Evolutionary conservation across 2,329 filamentous ascomycete genomes (phyloP).

Genomic region (Colletotrichum sp.): DNA sequence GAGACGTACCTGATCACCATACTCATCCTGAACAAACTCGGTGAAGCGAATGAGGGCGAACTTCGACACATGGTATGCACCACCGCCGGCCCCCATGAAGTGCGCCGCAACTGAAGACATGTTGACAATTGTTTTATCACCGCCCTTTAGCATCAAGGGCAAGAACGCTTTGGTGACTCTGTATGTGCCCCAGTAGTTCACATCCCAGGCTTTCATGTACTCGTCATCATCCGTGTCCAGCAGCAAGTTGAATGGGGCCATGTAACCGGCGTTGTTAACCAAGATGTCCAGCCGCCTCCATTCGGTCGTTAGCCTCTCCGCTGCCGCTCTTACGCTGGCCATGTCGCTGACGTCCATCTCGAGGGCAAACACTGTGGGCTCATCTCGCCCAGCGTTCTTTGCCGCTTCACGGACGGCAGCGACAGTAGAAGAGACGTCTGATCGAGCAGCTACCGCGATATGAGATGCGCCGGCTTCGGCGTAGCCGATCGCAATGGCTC

Average conservation of each 20-base stretch:
- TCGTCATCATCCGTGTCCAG: slow-evolving; percentile 41
- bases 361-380: slow-evolving; percentile 46
- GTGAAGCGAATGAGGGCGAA: slow-evolving; percentile 53
- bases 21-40: slow-evolving; percentile 53
- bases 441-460: slow-evolving; percentile 61
- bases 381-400: slow-evolving; percentile 28
- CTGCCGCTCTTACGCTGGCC: slow-evolving; percentile 35
- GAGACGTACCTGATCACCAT: slow-evolving; percentile 29
- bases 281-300: slow-evolving; percentile 45
- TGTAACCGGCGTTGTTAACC: slow-evolving; percentile 48
- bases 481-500: slow-evolving; percentile 58
- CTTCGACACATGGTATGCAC: slow-evolving; percentile 53
- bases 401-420: slow-evolving; percentile 39
- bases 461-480: slow-evolving; percentile 56
- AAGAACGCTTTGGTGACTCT: slow-evolving; percentile 52
- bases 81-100: slow-evolving; percentile 35
- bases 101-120: slow-evolving; percentile 49
- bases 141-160: slow-evolving; percentile 43
- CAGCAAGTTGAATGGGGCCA: slow-evolving; percentile 33
- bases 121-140: slow-evolving; percentile 49
- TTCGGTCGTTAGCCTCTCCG: slow-evolving; percentile 21
- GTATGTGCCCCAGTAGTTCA: slow-evolving; percentile 56
- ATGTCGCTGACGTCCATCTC: slow-evolving; percentile 41
- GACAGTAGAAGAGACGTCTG: slow-evolving; percentile 41
- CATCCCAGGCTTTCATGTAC: slow-evolving; percentile 53